Evolutionary conservation across 768 basidiomycete species (phyloP), one percentile per base, ranked within the genome.

Genomic region (Serpula lacrymans): DNA sequence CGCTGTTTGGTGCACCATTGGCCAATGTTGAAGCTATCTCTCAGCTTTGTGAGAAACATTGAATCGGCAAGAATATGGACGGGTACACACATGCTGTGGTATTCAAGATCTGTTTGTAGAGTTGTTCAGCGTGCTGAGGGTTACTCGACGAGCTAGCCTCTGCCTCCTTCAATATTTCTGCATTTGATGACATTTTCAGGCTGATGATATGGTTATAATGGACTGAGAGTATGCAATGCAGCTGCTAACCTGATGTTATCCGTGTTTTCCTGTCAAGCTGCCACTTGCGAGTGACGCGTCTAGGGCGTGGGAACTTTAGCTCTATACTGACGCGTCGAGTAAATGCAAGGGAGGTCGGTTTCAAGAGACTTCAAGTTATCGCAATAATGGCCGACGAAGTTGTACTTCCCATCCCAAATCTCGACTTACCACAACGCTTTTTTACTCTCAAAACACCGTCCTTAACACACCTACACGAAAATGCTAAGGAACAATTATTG

Each of bases 381-480:
- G 25, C 43, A 23, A 42, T 47, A 42, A 92, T 93, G 89, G 77
- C 88, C 39, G 88, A 95, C 62, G 89, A 94, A 48, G 66, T 78
- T 11, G 80, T 93, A 2, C 74, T 88, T 27, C 90, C 90, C 0
- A 84, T 88, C 46, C 94, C 93, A 17, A 94, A 96, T 58, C 80
- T 93, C 41, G 67, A 72, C 9, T 74, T 95, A 13, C 75, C 93
- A 1, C 86, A 95, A 53, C 77, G 84, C 55, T 68, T 85, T 10
- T 96, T 89, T 53, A 75, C 77, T 8, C 72, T 97, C 4, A 75
- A 80, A 10, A 78, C 76, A 14, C 72, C 80, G 0, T 65, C 72
- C 1, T 72, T 92, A 26, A 56, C 68, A 0, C 70, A 78, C 34
- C 71, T 87, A 3, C 88, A 92, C 50, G 73, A 80, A 5, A 66